phyloP scores from a whole-genome alignment of 148 eudicot species.

The Simmondsia chinensis region DNA sequence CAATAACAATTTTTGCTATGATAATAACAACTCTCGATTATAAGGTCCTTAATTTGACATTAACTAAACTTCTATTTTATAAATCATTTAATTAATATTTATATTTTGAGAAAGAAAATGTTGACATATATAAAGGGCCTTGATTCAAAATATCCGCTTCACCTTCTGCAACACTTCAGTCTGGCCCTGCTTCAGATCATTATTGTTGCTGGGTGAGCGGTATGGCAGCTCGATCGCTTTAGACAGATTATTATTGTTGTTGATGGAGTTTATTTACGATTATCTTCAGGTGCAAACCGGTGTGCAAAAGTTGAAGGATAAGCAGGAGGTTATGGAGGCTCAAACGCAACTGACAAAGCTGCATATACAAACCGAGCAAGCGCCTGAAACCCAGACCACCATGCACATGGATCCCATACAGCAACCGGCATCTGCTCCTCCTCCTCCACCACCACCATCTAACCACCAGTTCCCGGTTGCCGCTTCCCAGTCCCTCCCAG shows the following conservation, averaged over 20 bases:
- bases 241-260: background rate
- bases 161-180: too few relatives aligned
- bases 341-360: constrained; percentile 54
- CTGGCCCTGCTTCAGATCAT: too few relatives aligned
- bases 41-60: too few relatives aligned
- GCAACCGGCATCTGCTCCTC: constrained; percentile 34
- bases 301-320: constrained; percentile 56
- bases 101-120: too few relatives aligned
- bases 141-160: too few relatives aligned
- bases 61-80: too few relatives aligned
- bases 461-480: constrained; percentile 37
- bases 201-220: too few relatives aligned
- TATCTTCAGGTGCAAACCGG: constrained; percentile 58
- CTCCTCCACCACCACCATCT: constrained; percentile 33
- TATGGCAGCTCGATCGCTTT: background rate
- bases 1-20: too few relatives aligned
- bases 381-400: constrained; percentile 24
- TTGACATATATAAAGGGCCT: too few relatives aligned
- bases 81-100: too few relatives aligned
- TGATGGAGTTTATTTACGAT: background rate
- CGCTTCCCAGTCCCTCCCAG: constrained; percentile 24
- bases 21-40: too few relatives aligned
- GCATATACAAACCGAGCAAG: constrained; percentile 34
- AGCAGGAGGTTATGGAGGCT: constrained; percentile 75
- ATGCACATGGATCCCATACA: constrained; percentile 27